Percentiles rank a stretch among this genome's conserved stretches.
Evolutionary conservation across 1,284 basidiomycete species (phyloP).

Genomic region (Ceratobasidium sp.): DNA sequence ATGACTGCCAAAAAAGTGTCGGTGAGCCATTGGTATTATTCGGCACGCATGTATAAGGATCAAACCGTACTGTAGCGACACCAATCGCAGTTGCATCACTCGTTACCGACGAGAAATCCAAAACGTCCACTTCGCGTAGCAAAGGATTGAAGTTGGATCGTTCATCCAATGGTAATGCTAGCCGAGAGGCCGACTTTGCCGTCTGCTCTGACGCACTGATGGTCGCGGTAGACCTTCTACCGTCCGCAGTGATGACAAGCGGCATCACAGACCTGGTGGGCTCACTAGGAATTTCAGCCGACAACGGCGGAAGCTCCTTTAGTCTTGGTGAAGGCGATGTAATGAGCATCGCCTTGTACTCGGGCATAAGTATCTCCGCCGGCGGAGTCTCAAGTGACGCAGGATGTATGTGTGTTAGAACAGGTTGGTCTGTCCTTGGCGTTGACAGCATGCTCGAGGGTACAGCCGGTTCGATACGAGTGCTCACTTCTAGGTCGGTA

Average conservation of each 20-base stretch:
- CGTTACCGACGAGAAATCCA: no score
- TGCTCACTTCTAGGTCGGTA: conserved; percentile 3
- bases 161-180: no score
- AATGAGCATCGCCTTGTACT: neutral
- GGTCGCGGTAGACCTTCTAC: conserved; percentile 7
- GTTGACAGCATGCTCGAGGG: neutral
- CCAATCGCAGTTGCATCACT: no score
- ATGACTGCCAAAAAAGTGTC: no score
- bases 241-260: conserved; percentile 6
- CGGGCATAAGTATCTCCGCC: neutral
- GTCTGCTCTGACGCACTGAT: no score
- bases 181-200: no score
- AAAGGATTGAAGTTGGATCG: no score
- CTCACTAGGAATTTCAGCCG: conserved; percentile 33
- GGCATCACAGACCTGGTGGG: conserved; percentile 22
- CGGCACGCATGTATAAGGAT: no score
- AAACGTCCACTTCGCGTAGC: no score
- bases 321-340: conserved; percentile 1
- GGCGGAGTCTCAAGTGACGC: conserved; percentile 16
- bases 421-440: conserved; percentile 16
- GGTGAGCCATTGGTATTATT: no score
- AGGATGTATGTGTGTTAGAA: conserved; percentile 9
- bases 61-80: no score
- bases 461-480: neutral
- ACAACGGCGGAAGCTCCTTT: conserved; percentile 23